A percentile compares a stretch with the other conserved stretches of the same genome.
These are phyloP conservation scores for Steccherinum ochraceum DNA, from an alignment of 768 basidiomycete genomes.

Conservation along the genomic window DNA sequence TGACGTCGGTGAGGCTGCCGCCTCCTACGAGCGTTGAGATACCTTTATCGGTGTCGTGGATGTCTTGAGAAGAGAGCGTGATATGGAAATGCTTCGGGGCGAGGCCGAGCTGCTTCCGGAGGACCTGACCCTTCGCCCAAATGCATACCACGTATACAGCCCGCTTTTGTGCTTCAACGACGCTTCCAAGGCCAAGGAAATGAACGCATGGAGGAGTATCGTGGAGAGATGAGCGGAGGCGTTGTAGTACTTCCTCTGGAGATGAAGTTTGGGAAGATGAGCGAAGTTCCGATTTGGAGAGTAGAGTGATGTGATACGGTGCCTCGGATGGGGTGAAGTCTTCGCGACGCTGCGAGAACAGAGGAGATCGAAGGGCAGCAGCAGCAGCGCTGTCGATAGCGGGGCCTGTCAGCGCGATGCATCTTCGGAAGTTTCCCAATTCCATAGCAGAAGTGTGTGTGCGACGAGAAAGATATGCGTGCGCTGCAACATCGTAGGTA, in stretches of 20 bases:
- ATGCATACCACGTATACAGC: slow-evolving; percentile 44
- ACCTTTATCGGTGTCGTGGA: slow-evolving; percentile 42
- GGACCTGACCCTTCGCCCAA: slow-evolving; percentile 47
- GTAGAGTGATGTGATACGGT: slow-evolving; percentile 34
- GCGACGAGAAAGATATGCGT: too few relatives aligned
- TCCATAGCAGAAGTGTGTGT: background rate
- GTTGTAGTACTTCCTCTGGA: slow-evolving; percentile 10
- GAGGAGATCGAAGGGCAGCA: background rate
- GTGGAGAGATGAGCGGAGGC: slow-evolving; percentile 4
- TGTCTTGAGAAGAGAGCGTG: slow-evolving; percentile 35
- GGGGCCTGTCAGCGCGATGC: slow-evolving; percentile 6
- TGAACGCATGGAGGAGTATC: slow-evolving; percentile 9
- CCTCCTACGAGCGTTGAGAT: slow-evolving; percentile 29
- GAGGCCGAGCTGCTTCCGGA: slow-evolving; percentile 43
- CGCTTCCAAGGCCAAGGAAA: slow-evolving; percentile 14
- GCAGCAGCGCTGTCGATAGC: slow-evolving; percentile 6
- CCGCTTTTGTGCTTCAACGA: slow-evolving; percentile 1
- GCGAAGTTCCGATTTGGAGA: slow-evolving; percentile 35
- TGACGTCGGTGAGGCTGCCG: slow-evolving; percentile 26
- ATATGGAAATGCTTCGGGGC: slow-evolving; percentile 52
- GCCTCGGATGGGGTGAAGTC: slow-evolving; percentile 1
- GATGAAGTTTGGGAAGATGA: slow-evolving; percentile 1
- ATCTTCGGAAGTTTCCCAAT: slow-evolving; percentile 3
- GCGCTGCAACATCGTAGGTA: too few relatives aligned
- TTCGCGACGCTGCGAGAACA: background rate